Conservation (phyloP, 2,329 filamentous ascomycete species). For the Paecilomyces fulvus region DNA sequence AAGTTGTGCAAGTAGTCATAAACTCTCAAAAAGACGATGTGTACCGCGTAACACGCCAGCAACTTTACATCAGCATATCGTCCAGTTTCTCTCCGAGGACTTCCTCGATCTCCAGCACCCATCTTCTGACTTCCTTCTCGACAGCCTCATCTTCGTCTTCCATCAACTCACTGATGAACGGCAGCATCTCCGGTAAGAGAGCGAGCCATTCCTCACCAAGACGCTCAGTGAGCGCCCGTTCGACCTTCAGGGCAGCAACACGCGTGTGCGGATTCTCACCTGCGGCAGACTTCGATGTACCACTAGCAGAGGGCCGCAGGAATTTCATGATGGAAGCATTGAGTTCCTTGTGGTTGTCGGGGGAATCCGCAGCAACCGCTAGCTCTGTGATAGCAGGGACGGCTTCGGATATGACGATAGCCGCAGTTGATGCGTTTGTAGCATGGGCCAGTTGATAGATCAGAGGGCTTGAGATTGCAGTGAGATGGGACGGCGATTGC, state of each 20-base stretch:
- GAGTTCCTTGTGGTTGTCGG: constrained; percentile 83
- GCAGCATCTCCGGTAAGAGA: constrained; percentile 88
- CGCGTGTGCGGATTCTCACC: constrained; percentile 62
- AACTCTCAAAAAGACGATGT: background rate
- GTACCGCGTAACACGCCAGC: background rate
- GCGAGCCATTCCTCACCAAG: constrained; percentile 91
- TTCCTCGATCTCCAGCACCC: constrained; percentile 84
- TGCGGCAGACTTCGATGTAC: constrained; percentile 14
- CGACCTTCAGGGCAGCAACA: constrained; percentile 70
- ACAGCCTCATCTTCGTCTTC: constrained; percentile 95
- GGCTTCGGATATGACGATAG: constrained; percentile 47
- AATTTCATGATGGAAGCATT: constrained; percentile 70
- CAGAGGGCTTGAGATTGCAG: constrained; percentile 60
- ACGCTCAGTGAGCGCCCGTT: constrained; percentile 69
- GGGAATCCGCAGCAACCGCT: constrained; percentile 69
- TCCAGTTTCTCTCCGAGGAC: constrained; percentile 86
- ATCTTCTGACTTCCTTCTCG: constrained; percentile 77
- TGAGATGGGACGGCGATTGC: constrained; percentile 84
- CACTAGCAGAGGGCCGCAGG: constrained; percentile 51
- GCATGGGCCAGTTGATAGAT: constrained; percentile 55
- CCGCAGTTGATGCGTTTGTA: constrained; percentile 27
- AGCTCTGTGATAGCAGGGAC: constrained; percentile 72
- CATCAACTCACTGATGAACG: constrained; percentile 88
- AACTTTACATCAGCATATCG: constrained; percentile 70
- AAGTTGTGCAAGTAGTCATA: background rate